Evolutionary conservation across 441 rosid species (phyloP), one percentile per base, ranked within the genome.

Genomic region (Gossypium lobatum): DNA sequence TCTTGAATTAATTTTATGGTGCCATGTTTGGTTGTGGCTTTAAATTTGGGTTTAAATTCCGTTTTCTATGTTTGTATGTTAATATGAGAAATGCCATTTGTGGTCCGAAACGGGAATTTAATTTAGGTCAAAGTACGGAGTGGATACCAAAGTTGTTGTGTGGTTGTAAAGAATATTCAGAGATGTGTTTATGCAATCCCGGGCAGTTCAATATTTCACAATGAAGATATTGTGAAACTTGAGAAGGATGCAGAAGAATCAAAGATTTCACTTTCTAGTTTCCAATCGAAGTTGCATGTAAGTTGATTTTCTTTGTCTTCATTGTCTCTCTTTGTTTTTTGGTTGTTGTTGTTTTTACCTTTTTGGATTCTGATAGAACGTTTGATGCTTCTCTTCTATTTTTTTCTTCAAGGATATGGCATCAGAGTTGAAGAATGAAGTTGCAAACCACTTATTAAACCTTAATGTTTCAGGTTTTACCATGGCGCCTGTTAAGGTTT

Each of bases 101-200:
- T 64, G 59, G 21, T 45, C 48, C 68, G 39, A 42, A 37, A 71
- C 45, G 18, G 70, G 34, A 42, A 34, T 68, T 81, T 61, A 74
- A 48, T 82, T 67, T 71, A 95, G 99, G 98, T 95, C 79, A 95
- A 90, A 92, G 83, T 82, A 63, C 97, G 92, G 81, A 83, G 78
- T 63, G 65, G 79, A 14, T 89, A 86, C 86, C 91, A 90, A 59
- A 95, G 98, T 80, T 95, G 99, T 83, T 93, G 94, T 61, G 85
- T 82, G 67, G 86, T 91, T 76, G 88, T 93, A 52, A 93, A 90
- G 88, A 90, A 91, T 78, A 88, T 86, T 83, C 90, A 85, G 81
- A 89, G 98, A 83, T 88, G 97, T 77, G 90, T 93, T 61, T 93
- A 88, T 84, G 99, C 98, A 66, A 83, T 95, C 77, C 97, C 99